These are phyloP conservation scores for Trichocladium uniseriatum DNA, from an alignment of 495 filamentous ascomycete species.

Conservation along the genomic window DNA sequence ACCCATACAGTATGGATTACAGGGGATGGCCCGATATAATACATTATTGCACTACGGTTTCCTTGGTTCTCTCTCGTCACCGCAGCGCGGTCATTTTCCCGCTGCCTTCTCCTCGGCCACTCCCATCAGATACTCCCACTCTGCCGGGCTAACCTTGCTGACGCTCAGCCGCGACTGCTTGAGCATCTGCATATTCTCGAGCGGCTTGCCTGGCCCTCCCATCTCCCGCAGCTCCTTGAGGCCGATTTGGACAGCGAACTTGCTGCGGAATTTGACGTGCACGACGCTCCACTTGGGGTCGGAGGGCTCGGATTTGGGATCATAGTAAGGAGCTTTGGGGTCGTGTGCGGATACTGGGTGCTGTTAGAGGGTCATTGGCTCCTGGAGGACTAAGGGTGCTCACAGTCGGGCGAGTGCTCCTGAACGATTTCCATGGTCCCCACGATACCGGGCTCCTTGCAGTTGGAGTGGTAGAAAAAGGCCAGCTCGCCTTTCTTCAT, in stretches of 20 bases:
- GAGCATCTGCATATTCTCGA: constrained; percentile 78
- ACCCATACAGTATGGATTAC: constrained; percentile 5
- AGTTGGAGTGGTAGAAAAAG: constrained; percentile 98
- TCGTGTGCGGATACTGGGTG: constrained; percentile 69
- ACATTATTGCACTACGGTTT: background rate
- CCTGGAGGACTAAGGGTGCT: constrained; percentile 16
- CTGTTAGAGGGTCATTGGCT: background rate
- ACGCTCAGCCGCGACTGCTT: constrained; percentile 77
- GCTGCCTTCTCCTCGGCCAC: constrained; percentile 35
- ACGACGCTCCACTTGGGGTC: constrained; percentile 84
- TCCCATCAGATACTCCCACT: constrained; percentile 74
- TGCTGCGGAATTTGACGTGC: constrained; percentile 74
- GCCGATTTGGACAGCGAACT: constrained; percentile 62
- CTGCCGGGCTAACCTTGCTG: constrained; percentile 55
- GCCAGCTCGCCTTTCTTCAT: constrained; percentile 90
- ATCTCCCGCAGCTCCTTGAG: constrained; percentile 65
- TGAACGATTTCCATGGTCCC: constrained; percentile 90
- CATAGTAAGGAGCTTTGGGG: constrained; percentile 69
- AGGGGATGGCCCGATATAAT: background rate
- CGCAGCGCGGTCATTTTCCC: background rate
- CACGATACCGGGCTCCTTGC: constrained; percentile 80
- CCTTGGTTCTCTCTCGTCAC: background rate
- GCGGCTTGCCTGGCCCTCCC: constrained; percentile 46
- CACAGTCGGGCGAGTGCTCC: constrained; percentile 72
- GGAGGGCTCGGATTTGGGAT: constrained; percentile 60